Evolutionary conservation across 1,284 basidiomycete species (phyloP).

Genomic region (Acaromyces ingoldii): DNA sequence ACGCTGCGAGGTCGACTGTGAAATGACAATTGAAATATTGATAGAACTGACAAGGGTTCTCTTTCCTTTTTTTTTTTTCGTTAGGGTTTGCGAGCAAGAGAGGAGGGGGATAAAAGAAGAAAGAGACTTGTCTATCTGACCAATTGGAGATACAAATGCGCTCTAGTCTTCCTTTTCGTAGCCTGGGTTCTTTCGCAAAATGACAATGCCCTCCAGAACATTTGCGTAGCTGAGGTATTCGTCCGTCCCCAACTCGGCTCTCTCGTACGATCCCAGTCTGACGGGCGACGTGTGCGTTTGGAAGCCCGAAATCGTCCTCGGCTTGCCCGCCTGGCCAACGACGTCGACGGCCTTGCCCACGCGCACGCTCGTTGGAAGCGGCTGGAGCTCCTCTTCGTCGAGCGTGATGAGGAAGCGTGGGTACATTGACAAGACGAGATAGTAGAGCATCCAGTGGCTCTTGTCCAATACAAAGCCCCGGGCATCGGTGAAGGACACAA

Average conservation of each 20-base stretch:
- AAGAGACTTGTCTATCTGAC: no score
- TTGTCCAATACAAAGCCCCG: conserved; percentile 87
- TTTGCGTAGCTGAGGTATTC: conserved; percentile 87
- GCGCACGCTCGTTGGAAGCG: conserved; percentile 80
- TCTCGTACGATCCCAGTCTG: conserved; percentile 82
- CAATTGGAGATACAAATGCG: background rate
- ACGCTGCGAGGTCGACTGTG: no score
- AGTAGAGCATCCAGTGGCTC: conserved; percentile 98
- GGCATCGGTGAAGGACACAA: conserved; percentile 88
- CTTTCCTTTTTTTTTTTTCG: no score
- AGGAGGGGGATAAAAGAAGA: no score
- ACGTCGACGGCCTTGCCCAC: conserved; percentile 70
- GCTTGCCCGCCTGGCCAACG: conserved; percentile 53
- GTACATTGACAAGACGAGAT: conserved; percentile 91
- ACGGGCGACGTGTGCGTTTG: conserved; percentile 94
- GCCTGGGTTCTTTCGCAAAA: conserved; percentile 53
- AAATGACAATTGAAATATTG: no score
- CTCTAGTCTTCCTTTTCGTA: conserved; percentile 45
- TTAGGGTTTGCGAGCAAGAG: no score
- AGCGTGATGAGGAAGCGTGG: conserved; percentile 97
- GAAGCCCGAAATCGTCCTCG: conserved; percentile 48
- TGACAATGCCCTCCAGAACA: conserved; percentile 44
- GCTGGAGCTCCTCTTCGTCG: conserved; percentile 70
- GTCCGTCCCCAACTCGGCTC: conserved; percentile 92
- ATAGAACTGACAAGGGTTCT: no score